Conservation (phyloP, 352 stramenopile species). For the Blastocystis sp. region DNA sequence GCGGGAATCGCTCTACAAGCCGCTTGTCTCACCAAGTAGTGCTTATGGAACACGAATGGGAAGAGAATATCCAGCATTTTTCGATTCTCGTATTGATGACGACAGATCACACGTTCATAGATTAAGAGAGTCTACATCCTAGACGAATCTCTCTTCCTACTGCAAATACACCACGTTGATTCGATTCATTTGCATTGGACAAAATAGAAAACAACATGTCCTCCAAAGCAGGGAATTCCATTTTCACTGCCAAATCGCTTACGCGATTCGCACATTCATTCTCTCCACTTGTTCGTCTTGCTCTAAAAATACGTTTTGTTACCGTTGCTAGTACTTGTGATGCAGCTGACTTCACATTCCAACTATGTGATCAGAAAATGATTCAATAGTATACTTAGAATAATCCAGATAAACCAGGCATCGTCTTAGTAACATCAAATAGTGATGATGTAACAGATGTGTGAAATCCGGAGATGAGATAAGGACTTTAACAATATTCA, state of each 20-base stretch:
- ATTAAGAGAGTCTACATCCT: not conserved
- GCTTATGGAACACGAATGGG: not conserved
- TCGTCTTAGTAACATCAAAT: not conserved
- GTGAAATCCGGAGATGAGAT: not conserved
- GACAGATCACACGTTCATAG: not conserved
- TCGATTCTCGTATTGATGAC: not conserved
- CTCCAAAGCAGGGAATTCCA: slow-evolving; percentile 7
- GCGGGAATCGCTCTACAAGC: not conserved
- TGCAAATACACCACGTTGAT: slow-evolving; percentile 1
- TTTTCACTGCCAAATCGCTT: not conserved
- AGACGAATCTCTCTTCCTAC: not conserved
- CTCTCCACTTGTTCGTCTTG: not conserved
- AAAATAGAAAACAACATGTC: not conserved
- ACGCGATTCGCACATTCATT: not conserved
- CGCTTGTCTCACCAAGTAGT: not conserved
- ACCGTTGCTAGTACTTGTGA: not conserved
- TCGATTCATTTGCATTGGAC: not conserved
- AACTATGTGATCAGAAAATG: too few species aligned
- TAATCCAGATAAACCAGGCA: not conserved
- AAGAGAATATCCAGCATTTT: not conserved
- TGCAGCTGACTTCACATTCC: not conserved
- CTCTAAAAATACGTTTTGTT: not conserved
- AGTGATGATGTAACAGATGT: not conserved
- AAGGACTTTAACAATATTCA: not conserved
- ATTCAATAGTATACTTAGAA: not conserved